Base-by-base conservation (phyloP, 2,329 filamentous ascomycete genomes). In the Amauroascus niger region DNA sequence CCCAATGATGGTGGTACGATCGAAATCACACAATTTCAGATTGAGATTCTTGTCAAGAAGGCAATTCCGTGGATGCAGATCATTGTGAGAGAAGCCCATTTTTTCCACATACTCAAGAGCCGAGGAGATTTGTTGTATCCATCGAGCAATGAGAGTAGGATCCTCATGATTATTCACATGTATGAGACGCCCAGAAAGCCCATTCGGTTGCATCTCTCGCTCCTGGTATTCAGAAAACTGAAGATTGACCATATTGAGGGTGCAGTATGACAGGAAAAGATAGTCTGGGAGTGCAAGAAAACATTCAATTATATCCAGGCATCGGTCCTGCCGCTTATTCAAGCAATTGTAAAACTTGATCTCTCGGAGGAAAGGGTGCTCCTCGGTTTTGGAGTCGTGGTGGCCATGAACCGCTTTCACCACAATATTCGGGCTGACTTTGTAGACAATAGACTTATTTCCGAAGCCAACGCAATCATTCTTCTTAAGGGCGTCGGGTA, bases 61-160 rank as follows among this genome's bases (percentile, higher is more conserved):
- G 51, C 55, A 61, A 22, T 51, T 57, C 32, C 18, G 6, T 24
- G 47, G 11, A 47, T 56, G 20, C 7, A 53, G 18, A 24, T 58
- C 57, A 47, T 55, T 58, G 13, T 60, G 55, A 50, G 30, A 57
- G 14, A 57, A 60, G 35, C 59, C 58, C 52, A 60, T 43, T 54
- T 57, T 58, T 39, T 61, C 56, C 4, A 60, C 35, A 47, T 55
- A 61, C 26, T 57, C 57, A 37, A 60, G 57, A n/a, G 59, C 55
- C 11, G 54, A 59, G 22, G 44, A 50, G 26, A 60, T 7, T 53
- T 60, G 57, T 49, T 59, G 54, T 44, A 60, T 56, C 59, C 54
- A 59, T 32, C 56, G 57, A 55, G 57, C 57, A 32, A 60, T 47
- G 11, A 60, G 52, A 45, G 54, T 33, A 33, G 57, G 57, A 47